phyloP scores from a whole-genome alignment of 768 basidiomycete species.

The Tricholoma flavovirens region DNA sequence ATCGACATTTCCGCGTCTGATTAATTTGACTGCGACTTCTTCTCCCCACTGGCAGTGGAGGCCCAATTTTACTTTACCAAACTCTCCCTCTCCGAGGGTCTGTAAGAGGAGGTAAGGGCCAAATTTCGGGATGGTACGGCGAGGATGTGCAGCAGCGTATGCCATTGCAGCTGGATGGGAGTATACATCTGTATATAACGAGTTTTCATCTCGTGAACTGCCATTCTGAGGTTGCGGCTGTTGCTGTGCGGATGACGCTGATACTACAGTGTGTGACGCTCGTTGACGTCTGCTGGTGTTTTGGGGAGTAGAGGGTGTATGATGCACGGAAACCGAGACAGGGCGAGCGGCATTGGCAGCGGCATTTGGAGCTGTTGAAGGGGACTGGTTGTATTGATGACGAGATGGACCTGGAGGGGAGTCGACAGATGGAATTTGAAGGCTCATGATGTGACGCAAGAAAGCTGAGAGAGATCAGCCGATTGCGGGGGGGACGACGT shows the following conservation, averaged over 20 bases:
- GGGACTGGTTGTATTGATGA: slow-evolving; percentile 26
- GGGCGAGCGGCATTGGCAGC: slow-evolving; percentile 33
- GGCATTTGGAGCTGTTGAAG: slow-evolving; percentile 11
- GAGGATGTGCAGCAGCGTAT: slow-evolving; percentile 77
- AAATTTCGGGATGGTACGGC: slow-evolving; percentile 86
- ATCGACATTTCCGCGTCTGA: slow-evolving; percentile 89
- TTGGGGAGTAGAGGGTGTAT: slow-evolving; percentile 37
- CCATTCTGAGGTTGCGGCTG: slow-evolving; percentile 22
- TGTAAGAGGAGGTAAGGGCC: slow-evolving; percentile 94
- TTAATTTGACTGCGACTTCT: slow-evolving; percentile 98
- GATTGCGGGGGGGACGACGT: neutral
- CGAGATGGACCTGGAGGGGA: slow-evolving; percentile 38
- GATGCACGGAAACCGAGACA: slow-evolving; percentile 52
- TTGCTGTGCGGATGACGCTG: slow-evolving; percentile 33
- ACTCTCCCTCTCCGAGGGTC: slow-evolving; percentile 97
- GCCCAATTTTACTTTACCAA: slow-evolving; percentile 98
- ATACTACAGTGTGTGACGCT: slow-evolving; percentile 68
- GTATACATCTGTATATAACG: slow-evolving; percentile 67
- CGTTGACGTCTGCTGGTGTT: slow-evolving; percentile 47
- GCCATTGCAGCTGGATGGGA: slow-evolving; percentile 80
- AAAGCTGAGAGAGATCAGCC: neutral
- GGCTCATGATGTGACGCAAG: slow-evolving; percentile 7
- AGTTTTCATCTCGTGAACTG: slow-evolving; percentile 37
- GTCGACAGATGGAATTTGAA: slow-evolving; percentile 23
- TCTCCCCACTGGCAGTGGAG: slow-evolving; percentile 91